Evolutionary conservation across 768 basidiomycete species (phyloP).

Genomic region (Lyophyllum atratum): DNA sequence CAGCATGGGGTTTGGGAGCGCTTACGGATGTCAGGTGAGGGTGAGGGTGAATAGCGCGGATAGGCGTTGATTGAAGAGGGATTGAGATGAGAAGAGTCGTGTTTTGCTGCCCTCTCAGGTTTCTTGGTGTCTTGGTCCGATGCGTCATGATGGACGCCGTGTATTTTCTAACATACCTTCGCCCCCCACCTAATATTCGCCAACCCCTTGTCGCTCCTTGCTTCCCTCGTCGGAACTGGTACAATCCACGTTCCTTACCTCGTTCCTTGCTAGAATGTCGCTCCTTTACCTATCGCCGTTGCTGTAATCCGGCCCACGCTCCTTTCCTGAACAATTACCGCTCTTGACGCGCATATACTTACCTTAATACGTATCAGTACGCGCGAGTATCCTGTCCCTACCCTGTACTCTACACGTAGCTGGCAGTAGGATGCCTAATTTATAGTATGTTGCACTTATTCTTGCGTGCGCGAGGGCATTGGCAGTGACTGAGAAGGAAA

Average conservation of each 20-base stretch:
- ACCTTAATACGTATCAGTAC: not conserved
- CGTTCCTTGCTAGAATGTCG: not conserved
- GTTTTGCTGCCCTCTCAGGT: not conserved
- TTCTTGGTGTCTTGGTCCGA: not conserved
- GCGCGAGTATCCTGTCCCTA: not conserved
- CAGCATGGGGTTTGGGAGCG: not conserved
- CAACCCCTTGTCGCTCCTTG: not conserved
- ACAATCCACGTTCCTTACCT: conserved; percentile 1
- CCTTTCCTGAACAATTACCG: not conserved
- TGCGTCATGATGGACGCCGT: not conserved
- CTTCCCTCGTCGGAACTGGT: not conserved
- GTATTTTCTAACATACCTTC: not conserved
- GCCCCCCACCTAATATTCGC: not conserved
- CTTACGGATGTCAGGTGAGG: conserved; percentile 2
- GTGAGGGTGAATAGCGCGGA: conserved; percentile 4
- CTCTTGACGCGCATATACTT: not conserved
- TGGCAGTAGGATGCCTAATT: not conserved
- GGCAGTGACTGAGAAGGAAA: no score
- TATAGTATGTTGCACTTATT: not conserved
- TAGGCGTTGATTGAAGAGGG: not conserved
- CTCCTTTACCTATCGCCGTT: not conserved
- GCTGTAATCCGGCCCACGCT: not conserved
- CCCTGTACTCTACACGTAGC: not conserved
- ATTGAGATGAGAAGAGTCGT: not conserved
- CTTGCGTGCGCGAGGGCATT: not conserved